A percentile compares a stretch with the other conserved stretches of the same genome.
Conservation (phyloP, 2,329 filamentous ascomycete species). For the Juglanconis sp. region DNA sequence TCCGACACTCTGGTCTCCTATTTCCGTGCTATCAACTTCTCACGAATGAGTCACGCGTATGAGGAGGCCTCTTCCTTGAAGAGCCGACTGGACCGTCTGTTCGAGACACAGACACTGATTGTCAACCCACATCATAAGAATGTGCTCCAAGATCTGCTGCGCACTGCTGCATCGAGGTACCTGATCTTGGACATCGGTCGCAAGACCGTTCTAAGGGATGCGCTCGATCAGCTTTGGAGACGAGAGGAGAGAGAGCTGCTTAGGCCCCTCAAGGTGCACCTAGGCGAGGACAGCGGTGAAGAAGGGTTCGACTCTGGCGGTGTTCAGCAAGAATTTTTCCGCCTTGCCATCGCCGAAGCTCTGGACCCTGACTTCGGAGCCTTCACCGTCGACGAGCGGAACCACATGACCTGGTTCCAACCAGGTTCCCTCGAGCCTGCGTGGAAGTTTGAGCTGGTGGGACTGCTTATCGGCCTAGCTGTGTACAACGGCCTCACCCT, state of each 20-base stretch:
- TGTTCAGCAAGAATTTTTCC: conserved; percentile 95
- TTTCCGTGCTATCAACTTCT: conserved; percentile 85
- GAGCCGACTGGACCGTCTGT: conserved; percentile 53
- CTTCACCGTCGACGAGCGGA: conserved; percentile 74
- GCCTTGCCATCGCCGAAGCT: conserved; percentile 75
- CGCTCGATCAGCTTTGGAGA: conserved; percentile 86
- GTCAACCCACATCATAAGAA: conserved; percentile 56
- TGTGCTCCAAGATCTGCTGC: conserved; percentile 60
- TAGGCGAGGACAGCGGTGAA: conserved; percentile 79
- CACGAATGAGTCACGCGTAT: conserved; percentile 76
- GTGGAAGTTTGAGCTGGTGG: conserved; percentile 88
- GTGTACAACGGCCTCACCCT: conserved; percentile 91
- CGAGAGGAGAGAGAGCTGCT: conserved; percentile 78
- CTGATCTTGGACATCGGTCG: conserved; percentile 68
- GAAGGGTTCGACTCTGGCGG: conserved; percentile 91
- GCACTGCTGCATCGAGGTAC: conserved; percentile 66
- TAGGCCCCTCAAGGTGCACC: conserved; percentile 81
- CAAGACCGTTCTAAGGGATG: conserved; percentile 65
- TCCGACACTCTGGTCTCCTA: conserved; percentile 71
- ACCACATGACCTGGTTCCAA: conserved; percentile 83
- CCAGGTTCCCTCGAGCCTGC: conserved; percentile 76
- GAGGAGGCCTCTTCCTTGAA: conserved; percentile 63
- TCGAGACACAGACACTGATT: conserved; percentile 52
- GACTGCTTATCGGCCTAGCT: conserved; percentile 82
- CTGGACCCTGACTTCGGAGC: conserved; percentile 75